Percentiles rank a stretch among this genome's conserved stretches.
Evolutionary conservation across 306 rosid genomes (phyloP).

Genomic region (Castanea mollissima): DNA sequence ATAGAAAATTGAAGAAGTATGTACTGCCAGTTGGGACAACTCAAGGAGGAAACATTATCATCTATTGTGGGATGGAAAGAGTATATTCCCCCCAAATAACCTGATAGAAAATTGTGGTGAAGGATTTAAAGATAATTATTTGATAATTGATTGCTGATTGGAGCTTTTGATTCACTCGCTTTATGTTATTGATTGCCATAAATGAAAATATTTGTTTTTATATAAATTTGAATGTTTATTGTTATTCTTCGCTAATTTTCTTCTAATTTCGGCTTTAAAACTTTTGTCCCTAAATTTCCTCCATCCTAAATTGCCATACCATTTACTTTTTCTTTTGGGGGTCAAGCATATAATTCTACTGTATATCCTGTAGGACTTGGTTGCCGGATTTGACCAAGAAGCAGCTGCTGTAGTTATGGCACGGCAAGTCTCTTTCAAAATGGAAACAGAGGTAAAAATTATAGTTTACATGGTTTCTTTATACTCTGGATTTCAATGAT

Average conservation of each 20-base stretch:
- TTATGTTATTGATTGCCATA: background rate
- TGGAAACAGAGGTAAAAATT: constrained; percentile 88
- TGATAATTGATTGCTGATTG: background rate
- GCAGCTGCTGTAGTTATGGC: constrained; percentile 99
- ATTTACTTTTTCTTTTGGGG: background rate
- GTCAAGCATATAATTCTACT: constrained; percentile 3
- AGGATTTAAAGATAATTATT: background rate
- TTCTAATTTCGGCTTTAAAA: background rate
- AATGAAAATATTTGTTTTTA: background rate
- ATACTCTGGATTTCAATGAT: background rate
- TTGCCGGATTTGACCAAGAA: constrained; percentile 99
- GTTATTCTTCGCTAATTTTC: background rate
- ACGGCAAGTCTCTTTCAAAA: constrained; percentile 92
- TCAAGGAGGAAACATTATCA: too few species aligned
- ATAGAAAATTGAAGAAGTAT: too few species aligned
- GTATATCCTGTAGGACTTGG: constrained; percentile 62
- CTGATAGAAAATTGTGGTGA: background rate
- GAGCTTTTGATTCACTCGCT: background rate
- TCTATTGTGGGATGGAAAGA: too few species aligned
- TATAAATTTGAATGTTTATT: background rate
- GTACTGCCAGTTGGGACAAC: too few species aligned
- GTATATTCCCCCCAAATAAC: background rate
- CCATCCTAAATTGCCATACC: background rate
- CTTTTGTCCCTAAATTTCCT: background rate
- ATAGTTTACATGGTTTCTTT: constrained; percentile 2